Base-by-base conservation (phyloP, 1,139 yeast genomes). In the Debaryomyces subglobosus region DNA sequence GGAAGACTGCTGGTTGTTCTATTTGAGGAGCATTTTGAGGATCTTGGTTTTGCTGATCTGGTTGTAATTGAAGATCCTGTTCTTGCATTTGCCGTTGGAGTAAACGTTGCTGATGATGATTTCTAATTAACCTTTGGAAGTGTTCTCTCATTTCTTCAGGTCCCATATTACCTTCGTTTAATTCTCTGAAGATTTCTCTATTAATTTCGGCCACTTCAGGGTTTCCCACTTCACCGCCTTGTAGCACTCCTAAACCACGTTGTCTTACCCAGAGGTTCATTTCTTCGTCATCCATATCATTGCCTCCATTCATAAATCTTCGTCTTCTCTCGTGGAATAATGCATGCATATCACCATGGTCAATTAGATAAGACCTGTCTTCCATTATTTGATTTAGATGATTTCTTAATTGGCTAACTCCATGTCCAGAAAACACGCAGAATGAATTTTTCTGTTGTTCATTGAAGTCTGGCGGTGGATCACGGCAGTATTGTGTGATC, bases 401-500 rank as follows among this genome's bases (percentile, higher is more conserved):
- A 43, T 80, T 81, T 52, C 96, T 79, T 53, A 90, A 74, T 52
- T 80, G 81, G 46, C 74, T 80, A 15, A 94, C 97, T 4, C 98
- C 98, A 54, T 81, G 84, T 1, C 98, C 98, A 34, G 96, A 86
- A 62, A 91, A 94, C 8, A 94, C 99, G 69, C 99, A 94, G 61
- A 94, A 94, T 45, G 89, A 80, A 16, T 86, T 81, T 57, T 86
- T 86, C 67, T 94, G 99, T 59, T 86, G 88, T 50, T 86, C 91
- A 50, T 88, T 91, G 63, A 94, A 92, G 60, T 92, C 98, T 12
- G 89, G 83, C 2, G 99, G 99, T 2, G 98, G 96, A n/a, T 86
- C 89, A 32, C 99, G 85, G 64, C 98, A 92, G 67, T 84, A 92
- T 57, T 82, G 85, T 1, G 95, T 87, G 45, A 94, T 82, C 60